phyloP scores from a whole-genome alignment of 306 rosid genomes.

The Fragaria ananassa region DNA sequence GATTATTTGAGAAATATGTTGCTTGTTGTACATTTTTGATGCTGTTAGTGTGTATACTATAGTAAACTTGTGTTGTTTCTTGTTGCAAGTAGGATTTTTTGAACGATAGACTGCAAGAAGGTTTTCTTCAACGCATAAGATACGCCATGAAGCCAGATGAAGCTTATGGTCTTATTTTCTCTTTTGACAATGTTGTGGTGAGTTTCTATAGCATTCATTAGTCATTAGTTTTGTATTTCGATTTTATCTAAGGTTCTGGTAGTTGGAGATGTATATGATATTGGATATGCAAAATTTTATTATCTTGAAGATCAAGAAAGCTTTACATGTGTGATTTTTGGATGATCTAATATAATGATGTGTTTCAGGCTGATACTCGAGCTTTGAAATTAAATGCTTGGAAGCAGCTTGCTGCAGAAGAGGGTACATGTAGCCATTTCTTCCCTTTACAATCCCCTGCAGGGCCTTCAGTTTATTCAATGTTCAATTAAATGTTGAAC shows the following conservation, averaged over 20 bases:
- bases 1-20: constrained; percentile 3
- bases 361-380: constrained; percentile 86
- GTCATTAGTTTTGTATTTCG: background rate
- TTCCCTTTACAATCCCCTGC: background rate
- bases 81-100: constrained; percentile 71
- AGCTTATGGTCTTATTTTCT: constrained; percentile 93
- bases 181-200: constrained; percentile 97
- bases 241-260: background rate
- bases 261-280: background rate
- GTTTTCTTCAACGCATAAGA: constrained; percentile 87
- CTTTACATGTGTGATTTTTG: constrained; percentile 7
- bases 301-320: constrained; percentile 5
- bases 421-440: constrained; percentile 46
- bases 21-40: constrained; percentile 8
- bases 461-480: background rate
- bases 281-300: background rate
- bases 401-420: constrained; percentile 86
- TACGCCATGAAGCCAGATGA: constrained; percentile 99
- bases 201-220: constrained; percentile 18
- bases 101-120: constrained; percentile 92
- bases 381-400: constrained; percentile 70
- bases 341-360: constrained; percentile 22
- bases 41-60: constrained; percentile 10
- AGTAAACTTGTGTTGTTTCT: constrained; percentile 33
- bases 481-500: background rate